phyloP scores from a whole-genome alignment of 2,329 filamentous ascomycete genomes.

The Fusarium mexicanum region DNA sequence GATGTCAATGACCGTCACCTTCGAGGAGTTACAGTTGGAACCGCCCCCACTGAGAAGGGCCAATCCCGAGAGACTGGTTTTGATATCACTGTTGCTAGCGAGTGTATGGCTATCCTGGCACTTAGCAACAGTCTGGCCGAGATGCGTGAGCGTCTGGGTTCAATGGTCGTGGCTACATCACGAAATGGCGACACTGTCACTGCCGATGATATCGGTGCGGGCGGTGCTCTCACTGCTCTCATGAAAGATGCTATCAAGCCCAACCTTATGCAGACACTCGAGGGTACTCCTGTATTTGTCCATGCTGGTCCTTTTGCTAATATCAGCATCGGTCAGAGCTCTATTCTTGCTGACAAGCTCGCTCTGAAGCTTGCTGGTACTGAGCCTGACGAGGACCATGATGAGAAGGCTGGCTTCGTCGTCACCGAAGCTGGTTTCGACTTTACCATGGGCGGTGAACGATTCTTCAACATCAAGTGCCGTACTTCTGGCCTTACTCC shows the following conservation, averaged over 20 bases:
- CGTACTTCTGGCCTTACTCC: constrained; percentile 91
- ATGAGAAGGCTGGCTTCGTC: constrained; percentile 87
- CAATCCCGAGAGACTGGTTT: constrained; percentile 90
- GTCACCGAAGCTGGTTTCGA: constrained; percentile 98
- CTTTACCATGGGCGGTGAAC: constrained; percentile 99
- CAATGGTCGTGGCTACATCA: constrained; percentile 95
- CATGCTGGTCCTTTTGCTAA: constrained; percentile 98
- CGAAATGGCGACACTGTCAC: constrained; percentile 88
- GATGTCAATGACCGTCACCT: constrained; percentile 98
- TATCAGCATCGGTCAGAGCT: constrained; percentile 97
- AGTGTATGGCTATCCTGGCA: constrained; percentile 98
- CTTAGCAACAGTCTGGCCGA: constrained; percentile 88
- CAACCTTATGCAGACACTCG: constrained; percentile 97
- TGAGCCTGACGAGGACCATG: constrained; percentile 87
- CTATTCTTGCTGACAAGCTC: constrained; percentile 92
- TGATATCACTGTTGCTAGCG: constrained; percentile 96
- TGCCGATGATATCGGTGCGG: constrained; percentile 93
- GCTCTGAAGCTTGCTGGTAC: constrained; percentile 96
- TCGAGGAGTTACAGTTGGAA: constrained; percentile 87
- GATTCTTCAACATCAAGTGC: constrained; percentile 99
- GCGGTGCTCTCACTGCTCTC: constrained; percentile 89
- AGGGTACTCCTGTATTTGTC: constrained; percentile 96
- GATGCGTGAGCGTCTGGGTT: constrained; percentile 90
- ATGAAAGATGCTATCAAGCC: constrained; percentile 99
- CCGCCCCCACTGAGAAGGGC: constrained; percentile 90